Evolutionary conservation across 1,284 basidiomycete species (phyloP).

Genomic region (Ceratorhiza oryzae-sativae): DNA sequence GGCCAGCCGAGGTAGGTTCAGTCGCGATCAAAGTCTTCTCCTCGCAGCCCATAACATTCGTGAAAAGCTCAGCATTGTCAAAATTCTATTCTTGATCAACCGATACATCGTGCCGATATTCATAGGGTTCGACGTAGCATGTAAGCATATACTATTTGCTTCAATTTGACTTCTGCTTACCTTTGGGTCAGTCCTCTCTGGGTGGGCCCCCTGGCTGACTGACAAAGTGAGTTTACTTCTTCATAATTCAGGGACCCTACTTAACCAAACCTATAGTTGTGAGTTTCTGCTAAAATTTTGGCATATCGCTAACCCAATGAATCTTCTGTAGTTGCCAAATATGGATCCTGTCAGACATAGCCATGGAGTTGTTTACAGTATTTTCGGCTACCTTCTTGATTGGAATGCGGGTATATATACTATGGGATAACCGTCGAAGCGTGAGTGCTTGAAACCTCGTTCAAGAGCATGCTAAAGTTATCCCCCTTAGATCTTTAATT

Average conservation of each 20-base stretch:
- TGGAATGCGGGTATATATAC: conserved; percentile 37
- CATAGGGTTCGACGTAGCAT: conserved; percentile 17
- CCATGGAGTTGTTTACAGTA: conserved; percentile 34
- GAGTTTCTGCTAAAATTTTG: neutral
- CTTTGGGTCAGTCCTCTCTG: neutral
- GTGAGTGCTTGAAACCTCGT: neutral
- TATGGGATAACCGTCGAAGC: conserved; percentile 35
- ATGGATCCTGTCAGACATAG: conserved; percentile 34
- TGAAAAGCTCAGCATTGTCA: conserved; percentile 25
- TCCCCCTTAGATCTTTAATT: conserved; percentile 23
- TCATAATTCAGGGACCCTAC: neutral
- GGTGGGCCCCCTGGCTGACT: conserved; percentile 20
- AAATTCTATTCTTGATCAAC: conserved; percentile 37
- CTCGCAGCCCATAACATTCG: neutral
- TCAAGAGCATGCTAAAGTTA: neutral
- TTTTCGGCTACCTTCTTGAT: conserved; percentile 39
- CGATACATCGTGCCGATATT: conserved; percentile 37
- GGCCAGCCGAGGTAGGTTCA: conserved; percentile 23
- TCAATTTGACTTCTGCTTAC: neutral
- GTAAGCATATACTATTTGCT: conserved; percentile 1
- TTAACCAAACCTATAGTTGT: conserved; percentile 25
- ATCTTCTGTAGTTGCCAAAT: conserved; percentile 20
- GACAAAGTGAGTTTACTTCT: conserved; percentile 20
- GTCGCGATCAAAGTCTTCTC: neutral
- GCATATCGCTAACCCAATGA: neutral